Evolutionary conservation across 139 green algal genomes (phyloP).

Genomic region (Tetradesmus obliquus): DNA sequence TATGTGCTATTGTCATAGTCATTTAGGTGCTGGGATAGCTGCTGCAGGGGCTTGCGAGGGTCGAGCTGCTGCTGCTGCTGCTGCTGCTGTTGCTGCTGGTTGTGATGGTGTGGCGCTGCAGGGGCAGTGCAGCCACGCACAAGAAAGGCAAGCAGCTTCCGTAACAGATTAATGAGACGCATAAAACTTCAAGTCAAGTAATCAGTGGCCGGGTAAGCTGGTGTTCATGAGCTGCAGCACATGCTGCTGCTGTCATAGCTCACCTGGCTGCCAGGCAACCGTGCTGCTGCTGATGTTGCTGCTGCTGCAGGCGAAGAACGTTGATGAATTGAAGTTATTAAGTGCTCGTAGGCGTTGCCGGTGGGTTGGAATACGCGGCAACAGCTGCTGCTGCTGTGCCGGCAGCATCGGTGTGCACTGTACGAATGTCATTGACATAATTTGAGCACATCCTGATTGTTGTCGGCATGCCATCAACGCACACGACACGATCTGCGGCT

Average conservation of each 20-base stretch:
- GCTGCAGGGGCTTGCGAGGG: neutral
- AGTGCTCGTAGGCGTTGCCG: neutral
- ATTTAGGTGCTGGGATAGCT: neutral
- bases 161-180: too few species aligned
- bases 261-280: neutral
- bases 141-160: too few species aligned
- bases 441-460: too few species aligned
- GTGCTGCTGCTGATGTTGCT: neutral
- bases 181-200: too few species aligned
- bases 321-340: too few species aligned
- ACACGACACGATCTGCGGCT: too few species aligned
- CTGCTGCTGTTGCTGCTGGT: neutral
- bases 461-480: too few species aligned
- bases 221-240: neutral
- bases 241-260: neutral
- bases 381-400: neutral
- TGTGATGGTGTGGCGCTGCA: neutral
- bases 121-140: neutral
- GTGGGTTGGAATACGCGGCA: neutral
- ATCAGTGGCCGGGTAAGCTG: too few species aligned
- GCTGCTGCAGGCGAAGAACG: too few species aligned
- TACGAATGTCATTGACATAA: neutral
- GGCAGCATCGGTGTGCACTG: neutral
- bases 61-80: neutral
- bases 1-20: neutral